Evolutionary conservation across 2,329 filamentous ascomycete species (phyloP).

Genomic region (Lecanicillium sp.): DNA sequence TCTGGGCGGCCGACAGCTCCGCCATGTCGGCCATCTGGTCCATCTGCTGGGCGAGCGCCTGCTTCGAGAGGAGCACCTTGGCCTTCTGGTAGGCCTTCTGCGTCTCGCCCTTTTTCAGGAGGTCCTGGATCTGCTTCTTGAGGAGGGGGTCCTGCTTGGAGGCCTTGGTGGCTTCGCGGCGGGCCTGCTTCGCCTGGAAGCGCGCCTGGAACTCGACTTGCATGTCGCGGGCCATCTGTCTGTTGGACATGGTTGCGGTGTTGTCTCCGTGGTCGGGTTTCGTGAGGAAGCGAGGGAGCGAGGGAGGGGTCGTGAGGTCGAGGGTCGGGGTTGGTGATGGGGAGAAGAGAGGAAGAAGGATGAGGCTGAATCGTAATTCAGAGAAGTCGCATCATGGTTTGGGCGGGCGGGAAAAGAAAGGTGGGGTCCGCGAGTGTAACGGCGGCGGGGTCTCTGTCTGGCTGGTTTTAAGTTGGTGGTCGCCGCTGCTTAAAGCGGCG

Average conservation of each 20-base stretch:
- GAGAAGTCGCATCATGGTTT: background rate
- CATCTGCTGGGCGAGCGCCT: slow-evolving; percentile 57
- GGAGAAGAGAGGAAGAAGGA: background rate
- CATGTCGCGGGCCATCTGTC: slow-evolving; percentile 54
- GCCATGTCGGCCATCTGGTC: slow-evolving; percentile 61
- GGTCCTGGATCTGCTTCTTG: slow-evolving; percentile 58
- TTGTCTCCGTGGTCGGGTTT: slow-evolving; percentile 22
- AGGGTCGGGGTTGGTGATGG: background rate
- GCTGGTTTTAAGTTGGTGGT: no score
- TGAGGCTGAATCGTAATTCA: background rate
- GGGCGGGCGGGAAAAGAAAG: background rate
- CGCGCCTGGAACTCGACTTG: slow-evolving; percentile 58
- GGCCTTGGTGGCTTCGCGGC: slow-evolving; percentile 55
- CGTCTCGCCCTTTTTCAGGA: slow-evolving; percentile 58
- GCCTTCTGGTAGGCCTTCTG: slow-evolving; percentile 58
- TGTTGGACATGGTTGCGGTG: slow-evolving; percentile 55
- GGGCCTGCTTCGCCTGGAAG: slow-evolving; percentile 58
- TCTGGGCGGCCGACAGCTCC: slow-evolving; percentile 53
- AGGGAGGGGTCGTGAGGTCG: background rate
- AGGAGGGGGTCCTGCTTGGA: slow-evolving; percentile 54
- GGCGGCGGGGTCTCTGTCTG: background rate
- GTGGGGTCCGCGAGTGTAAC: background rate
- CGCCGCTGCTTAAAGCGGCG: no score
- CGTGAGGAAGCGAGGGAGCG: background rate
- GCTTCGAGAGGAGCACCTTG: slow-evolving; percentile 56